These are phyloP conservation scores for Cercophora scortea DNA, from an alignment of 495 filamentous ascomycete species.

Conservation along the genomic window DNA sequence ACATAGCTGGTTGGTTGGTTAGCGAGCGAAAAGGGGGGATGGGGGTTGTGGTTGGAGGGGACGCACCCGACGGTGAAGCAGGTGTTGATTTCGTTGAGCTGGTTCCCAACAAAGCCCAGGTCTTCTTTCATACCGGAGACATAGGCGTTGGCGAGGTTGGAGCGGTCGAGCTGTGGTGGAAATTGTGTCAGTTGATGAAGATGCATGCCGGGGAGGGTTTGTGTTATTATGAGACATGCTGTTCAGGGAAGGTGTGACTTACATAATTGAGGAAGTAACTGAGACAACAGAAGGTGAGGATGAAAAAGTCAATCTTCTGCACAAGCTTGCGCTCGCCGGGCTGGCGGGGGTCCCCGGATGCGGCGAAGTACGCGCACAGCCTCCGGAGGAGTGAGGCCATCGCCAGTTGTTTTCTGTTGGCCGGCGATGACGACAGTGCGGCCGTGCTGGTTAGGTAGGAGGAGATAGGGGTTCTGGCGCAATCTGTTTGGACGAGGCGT, in stretches of 20 bases:
- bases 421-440: no score
- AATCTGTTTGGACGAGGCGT: no score
- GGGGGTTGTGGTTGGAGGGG: not conserved
- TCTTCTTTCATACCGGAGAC: conserved; percentile 61
- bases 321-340: conserved; percentile 38
- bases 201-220: not conserved
- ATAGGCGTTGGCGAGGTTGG: conserved; percentile 56
- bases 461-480: no score
- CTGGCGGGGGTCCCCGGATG: conserved; percentile 10
- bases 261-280: conserved; percentile 46
- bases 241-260: conserved; percentile 2
- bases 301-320: conserved; percentile 57
- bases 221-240: no score
- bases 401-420: not conserved
- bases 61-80: conserved; percentile 31
- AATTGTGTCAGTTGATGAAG: not conserved
- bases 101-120: conserved; percentile 46
- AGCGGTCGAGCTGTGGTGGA: conserved; percentile 39
- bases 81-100: conserved; percentile 53
- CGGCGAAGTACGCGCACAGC: not conserved
- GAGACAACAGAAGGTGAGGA: conserved; percentile 56
- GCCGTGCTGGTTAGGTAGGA: no score
- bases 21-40: no score
- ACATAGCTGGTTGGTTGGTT: conserved; percentile 26
- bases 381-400: not conserved